These are phyloP conservation scores for Arctostaphylos glauca DNA, from an alignment of 148 eudicot genomes.

Conservation along the genomic window DNA sequence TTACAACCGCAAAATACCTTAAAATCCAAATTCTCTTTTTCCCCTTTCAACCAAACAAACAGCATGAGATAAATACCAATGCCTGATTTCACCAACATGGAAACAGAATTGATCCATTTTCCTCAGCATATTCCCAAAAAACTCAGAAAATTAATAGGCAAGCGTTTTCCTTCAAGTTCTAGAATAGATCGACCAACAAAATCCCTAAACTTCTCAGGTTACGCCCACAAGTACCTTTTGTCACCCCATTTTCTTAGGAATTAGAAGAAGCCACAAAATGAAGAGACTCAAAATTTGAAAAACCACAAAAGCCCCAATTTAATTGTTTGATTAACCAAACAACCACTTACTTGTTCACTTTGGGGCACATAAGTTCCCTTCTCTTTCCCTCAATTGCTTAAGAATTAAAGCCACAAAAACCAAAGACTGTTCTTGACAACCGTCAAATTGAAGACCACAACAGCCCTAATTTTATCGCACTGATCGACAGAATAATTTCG, in stretches of 20 bases:
- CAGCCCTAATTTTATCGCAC: neutral
- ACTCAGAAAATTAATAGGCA: neutral
- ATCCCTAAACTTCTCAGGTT: conserved; percentile 2
- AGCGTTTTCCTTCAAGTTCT: neutral
- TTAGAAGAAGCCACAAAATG: neutral
- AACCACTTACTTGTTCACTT: neutral
- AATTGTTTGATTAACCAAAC: neutral
- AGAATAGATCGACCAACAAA: neutral
- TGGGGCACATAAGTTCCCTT: neutral
- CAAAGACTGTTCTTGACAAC: neutral
- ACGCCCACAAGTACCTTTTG: neutral
- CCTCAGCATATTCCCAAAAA: neutral
- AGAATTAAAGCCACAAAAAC: neutral
- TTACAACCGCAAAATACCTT: neutral
- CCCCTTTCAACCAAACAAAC: neutral
- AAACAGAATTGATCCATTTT: neutral
- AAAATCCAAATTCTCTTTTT: neutral
- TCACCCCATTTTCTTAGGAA: neutral
- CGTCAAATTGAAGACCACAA: neutral
- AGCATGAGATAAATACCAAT: neutral
- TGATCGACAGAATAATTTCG: neutral
- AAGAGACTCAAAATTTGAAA: neutral
- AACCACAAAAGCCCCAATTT: neutral
- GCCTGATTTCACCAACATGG: neutral
- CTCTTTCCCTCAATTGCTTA: neutral